These are phyloP conservation scores for Phoma sp. DNA, from an alignment of 2,329 filamentous ascomycete genomes.

Conservation along the genomic window DNA sequence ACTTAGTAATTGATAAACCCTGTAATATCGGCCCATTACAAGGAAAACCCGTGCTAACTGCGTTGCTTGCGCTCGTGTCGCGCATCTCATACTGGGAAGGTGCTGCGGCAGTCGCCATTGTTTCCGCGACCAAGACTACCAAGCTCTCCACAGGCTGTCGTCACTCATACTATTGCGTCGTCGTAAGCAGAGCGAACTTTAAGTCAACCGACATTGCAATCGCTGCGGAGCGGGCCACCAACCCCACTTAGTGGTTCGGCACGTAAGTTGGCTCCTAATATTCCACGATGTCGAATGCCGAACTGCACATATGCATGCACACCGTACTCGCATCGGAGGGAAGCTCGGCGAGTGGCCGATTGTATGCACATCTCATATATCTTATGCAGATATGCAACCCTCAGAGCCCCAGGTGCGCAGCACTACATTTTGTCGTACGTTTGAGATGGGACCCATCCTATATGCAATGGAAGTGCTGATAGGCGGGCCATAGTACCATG, in stretches of 20 bases:
- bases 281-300: slow-evolving; percentile 1
- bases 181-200: too few species aligned
- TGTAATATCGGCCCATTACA: too few species aligned
- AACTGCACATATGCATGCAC: slow-evolving; percentile 1
- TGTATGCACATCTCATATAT: not conserved
- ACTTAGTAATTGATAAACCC: too few species aligned
- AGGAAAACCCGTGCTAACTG: too few species aligned
- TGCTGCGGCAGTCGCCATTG: too few species aligned
- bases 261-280: not conserved
- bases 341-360: not conserved
- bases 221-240: not conserved
- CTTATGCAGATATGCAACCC: not conserved
- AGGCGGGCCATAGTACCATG: slow-evolving; percentile 13
- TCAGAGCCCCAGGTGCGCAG: not conserved
- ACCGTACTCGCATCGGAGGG: not conserved
- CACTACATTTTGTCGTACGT: not conserved
- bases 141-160: too few species aligned
- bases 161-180: too few species aligned
- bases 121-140: too few species aligned
- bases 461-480: slow-evolving; percentile 10
- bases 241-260: slow-evolving; percentile 7
- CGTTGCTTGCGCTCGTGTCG: too few species aligned
- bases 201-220: not conserved
- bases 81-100: too few species aligned
- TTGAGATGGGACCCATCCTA: not conserved